These are phyloP conservation scores for Arachnomyces sp. DNA, from an alignment of 2,329 filamentous ascomycete genomes.

Conservation along the genomic window DNA sequence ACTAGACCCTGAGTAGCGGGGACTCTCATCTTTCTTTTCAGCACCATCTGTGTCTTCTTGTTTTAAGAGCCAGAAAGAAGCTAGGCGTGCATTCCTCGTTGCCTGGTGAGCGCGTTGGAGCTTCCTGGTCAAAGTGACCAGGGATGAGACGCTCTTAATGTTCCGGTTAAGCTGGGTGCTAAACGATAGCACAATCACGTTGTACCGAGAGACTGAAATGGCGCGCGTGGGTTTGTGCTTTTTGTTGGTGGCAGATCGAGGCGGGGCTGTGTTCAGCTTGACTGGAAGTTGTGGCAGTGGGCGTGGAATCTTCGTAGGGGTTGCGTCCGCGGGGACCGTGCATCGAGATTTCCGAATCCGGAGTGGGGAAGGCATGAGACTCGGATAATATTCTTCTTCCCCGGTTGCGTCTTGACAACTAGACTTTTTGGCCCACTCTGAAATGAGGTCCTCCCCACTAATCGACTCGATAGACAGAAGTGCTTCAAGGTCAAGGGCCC, in stretches of 20 bases:
- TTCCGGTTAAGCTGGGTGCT: slow-evolving; percentile 2
- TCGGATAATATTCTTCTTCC: no score
- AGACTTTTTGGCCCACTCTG: no score
- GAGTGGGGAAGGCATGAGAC: slow-evolving; percentile 22
- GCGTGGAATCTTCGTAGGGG: neutral
- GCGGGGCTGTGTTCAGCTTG: no score
- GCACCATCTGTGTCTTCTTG: slow-evolving; percentile 15
- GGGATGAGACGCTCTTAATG: slow-evolving; percentile 1
- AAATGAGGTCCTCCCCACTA: no score
- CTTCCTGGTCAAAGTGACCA: slow-evolving; percentile 14
- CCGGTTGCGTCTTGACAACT: no score
- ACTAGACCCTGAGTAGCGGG: neutral
- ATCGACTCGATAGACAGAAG: no score
- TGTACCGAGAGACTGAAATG: no score
- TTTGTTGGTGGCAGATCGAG: no score
- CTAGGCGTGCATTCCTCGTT: slow-evolving; percentile 22
- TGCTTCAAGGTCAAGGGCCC: no score
- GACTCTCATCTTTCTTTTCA: slow-evolving; percentile 2
- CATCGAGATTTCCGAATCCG: slow-evolving; percentile 15
- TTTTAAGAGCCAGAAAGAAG: slow-evolving; percentile 35
- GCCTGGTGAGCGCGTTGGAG: slow-evolving; percentile 13
- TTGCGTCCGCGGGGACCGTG: slow-evolving; percentile 5
- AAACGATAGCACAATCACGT: slow-evolving; percentile 1
- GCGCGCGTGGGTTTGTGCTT: no score
- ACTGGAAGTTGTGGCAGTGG: neutral